These are phyloP conservation scores for Ilex aquifolium DNA, from an alignment of 257 asterid genomes.

Conservation along the genomic window DNA sequence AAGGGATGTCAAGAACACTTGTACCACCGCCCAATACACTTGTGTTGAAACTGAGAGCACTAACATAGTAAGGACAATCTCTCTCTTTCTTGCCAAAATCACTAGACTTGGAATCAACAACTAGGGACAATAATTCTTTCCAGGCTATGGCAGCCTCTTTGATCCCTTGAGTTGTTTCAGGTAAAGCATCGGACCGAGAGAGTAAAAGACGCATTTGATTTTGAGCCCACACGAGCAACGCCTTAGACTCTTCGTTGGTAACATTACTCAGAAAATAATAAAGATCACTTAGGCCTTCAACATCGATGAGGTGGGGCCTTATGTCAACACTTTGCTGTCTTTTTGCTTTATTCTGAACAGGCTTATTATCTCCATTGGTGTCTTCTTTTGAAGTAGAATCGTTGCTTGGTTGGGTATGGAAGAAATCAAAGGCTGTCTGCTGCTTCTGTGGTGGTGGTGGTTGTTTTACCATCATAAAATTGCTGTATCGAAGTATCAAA, in stretches of 20 bases:
- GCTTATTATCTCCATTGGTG: constrained; percentile 8
- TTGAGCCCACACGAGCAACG: constrained; percentile 48
- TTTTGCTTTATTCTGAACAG: constrained; percentile 16
- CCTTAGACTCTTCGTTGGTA: constrained; percentile 32
- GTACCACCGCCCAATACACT: constrained; percentile 19
- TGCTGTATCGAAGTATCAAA: constrained; percentile 44
- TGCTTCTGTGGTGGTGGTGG: constrained; percentile 39
- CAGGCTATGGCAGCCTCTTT: constrained; percentile 66
- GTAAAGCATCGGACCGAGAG: constrained; percentile 82
- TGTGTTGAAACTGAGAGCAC: constrained; percentile 19
- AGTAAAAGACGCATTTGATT: constrained; percentile 48
- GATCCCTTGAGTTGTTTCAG: constrained; percentile 74
- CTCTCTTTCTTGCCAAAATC: constrained; percentile 11
- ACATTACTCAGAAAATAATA: constrained; percentile 38
- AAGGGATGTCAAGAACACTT: constrained; percentile 48
- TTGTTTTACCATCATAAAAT: constrained; percentile 28
- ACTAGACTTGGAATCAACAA: constrained; percentile 21
- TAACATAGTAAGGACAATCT: constrained; percentile 56
- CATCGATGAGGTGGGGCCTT: constrained; percentile 34
- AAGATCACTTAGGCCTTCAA: constrained; percentile 49
- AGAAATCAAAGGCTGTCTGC: constrained; percentile 62
- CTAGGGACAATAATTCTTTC: constrained; percentile 34
- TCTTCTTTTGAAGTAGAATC: constrained; percentile 16
- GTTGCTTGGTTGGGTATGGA: constrained; percentile 42
- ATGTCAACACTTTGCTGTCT: constrained; percentile 23